Evolutionary conservation across 2,329 filamentous ascomycete species (phyloP).

Genomic region (Pyrenophora seminiperda): DNA sequence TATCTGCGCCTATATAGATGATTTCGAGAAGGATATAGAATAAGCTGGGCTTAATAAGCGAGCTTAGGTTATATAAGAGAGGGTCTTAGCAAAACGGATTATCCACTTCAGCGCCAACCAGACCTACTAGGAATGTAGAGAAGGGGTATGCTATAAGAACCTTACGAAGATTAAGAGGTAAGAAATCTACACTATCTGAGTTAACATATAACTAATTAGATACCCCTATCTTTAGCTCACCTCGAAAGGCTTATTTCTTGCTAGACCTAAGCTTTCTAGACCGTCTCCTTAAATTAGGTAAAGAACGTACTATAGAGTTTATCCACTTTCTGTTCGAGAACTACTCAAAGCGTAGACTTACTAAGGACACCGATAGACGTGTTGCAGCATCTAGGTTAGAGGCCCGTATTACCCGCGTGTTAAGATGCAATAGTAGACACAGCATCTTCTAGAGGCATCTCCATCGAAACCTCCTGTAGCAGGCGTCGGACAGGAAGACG

Average conservation of each 20-base stretch:
- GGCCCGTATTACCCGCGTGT: slow-evolving; percentile 13
- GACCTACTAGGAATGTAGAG: too few species aligned
- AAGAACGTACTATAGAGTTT: slow-evolving; percentile 11
- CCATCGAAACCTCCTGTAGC: slow-evolving; percentile 26
- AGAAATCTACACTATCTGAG: too few species aligned
- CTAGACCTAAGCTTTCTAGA: slow-evolving; percentile 23
- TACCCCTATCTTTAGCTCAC: too few species aligned
- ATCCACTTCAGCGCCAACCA: too few species aligned
- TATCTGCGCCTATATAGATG: too few species aligned
- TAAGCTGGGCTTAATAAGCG: too few species aligned
- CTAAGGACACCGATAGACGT: slow-evolving; percentile 15
- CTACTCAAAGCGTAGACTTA: slow-evolving; percentile 20
- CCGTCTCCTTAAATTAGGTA: slow-evolving; percentile 11
- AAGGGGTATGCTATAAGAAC: too few species aligned
- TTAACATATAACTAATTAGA: too few species aligned
- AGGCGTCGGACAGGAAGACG: slow-evolving; percentile 8
- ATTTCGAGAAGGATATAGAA: too few species aligned
- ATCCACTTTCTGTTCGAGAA: slow-evolving; percentile 6
- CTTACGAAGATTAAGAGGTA: too few species aligned
- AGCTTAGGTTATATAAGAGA: too few species aligned
- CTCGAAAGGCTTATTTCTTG: slow-evolving; percentile 11
- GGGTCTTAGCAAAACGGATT: too few species aligned
- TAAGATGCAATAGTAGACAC: slow-evolving; percentile 15
- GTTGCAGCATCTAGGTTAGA: slow-evolving; percentile 24
- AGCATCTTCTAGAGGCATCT: slow-evolving; percentile 21